Conservation (phyloP, 352 stramenopile species). For the Phytophthora agathidicida region DNA sequence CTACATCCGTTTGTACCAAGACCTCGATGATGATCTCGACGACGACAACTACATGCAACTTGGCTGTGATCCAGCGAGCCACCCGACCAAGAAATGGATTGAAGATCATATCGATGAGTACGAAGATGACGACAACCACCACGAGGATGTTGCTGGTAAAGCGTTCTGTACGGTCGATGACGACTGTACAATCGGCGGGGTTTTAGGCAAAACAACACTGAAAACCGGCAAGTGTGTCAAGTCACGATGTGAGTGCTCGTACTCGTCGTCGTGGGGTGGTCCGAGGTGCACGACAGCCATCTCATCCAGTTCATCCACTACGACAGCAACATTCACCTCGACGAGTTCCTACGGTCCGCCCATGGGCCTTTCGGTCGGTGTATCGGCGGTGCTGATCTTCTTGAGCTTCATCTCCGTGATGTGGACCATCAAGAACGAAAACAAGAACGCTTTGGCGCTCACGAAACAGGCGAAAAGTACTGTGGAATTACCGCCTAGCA, state of each 20-base stretch:
- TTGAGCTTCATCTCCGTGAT: conserved; percentile 40
- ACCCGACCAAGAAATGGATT: conserved; percentile 51
- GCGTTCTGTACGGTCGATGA: conserved; percentile 42
- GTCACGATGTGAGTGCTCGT: conserved; percentile 48
- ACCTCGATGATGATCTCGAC: conserved; percentile 27
- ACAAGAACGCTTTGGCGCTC: conserved; percentile 4
- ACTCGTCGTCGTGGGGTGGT: conserved; percentile 41
- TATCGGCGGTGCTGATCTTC: conserved; percentile 37
- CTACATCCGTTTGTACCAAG: conserved; percentile 89
- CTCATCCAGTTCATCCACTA: conserved; percentile 22
- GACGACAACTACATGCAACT: conserved; percentile 35
- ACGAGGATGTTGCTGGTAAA: conserved; percentile 36
- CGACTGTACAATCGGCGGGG: conserved; percentile 40
- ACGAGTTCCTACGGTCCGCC: conserved; percentile 37
- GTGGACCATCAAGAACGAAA: conserved; percentile 33
- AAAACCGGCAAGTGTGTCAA: conserved; percentile 49
- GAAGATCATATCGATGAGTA: conserved; percentile 46
- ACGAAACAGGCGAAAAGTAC: conserved; percentile 12
- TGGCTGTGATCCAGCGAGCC: conserved; percentile 44
- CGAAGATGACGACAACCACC: conserved; percentile 40
- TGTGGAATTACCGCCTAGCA: background rate
- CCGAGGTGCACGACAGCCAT: conserved; percentile 54
- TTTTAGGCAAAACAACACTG: conserved; percentile 16
- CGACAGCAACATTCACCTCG: conserved; percentile 28
- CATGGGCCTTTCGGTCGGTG: conserved; percentile 34